A percentile compares a stretch with the other conserved stretches of the same genome.
phyloP scores from a whole-genome alignment of 768 basidiomycete genomes.

The Russula lepida region DNA sequence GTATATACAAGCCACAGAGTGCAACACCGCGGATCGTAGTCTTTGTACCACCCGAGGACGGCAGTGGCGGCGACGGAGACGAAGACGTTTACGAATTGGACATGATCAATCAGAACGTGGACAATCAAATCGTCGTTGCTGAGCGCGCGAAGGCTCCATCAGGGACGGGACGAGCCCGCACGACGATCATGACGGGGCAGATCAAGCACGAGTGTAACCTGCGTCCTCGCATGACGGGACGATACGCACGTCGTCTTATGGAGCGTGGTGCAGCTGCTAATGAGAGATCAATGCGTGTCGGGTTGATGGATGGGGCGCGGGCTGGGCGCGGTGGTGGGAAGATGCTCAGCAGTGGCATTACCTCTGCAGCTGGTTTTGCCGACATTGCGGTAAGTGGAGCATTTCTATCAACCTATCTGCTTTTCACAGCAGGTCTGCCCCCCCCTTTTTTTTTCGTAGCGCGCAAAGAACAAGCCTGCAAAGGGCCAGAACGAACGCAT shows the following conservation, averaged over 20 bases:
- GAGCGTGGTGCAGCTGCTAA: conserved; percentile 59
- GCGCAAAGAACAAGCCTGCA: conserved; percentile 55
- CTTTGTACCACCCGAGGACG: conserved; percentile 53
- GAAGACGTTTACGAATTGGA: conserved; percentile 76
- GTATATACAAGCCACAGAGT: conserved; percentile 51
- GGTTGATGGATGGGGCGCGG: conserved; percentile 63
- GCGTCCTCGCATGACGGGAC: conserved; percentile 56
- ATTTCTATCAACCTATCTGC: too few species aligned
- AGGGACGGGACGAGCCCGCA: conserved; percentile 49
- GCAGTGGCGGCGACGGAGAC: conserved; percentile 37
- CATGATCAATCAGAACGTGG: conserved; percentile 77
- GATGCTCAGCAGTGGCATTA: conserved; percentile 68
- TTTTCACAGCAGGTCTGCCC: too few species aligned
- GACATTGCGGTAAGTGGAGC: conserved; percentile 52
- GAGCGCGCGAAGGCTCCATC: conserved; percentile 65
- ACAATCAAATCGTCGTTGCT: conserved; percentile 80
- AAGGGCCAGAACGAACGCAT: conserved; percentile 79
- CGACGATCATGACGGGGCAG: conserved; percentile 69
- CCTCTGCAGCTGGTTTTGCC: conserved; percentile 50
- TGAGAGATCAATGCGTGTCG: conserved; percentile 56
- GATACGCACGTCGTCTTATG: conserved; percentile 65
- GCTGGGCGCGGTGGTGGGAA: conserved; percentile 71
- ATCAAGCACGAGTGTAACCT: conserved; percentile 77
- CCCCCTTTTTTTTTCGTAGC: conserved; percentile 30
- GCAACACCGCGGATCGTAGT: conserved; percentile 56